A percentile compares a stretch with the other conserved stretches of the same genome.
These are phyloP conservation scores for Myochromella boudieri DNA, from an alignment of 768 basidiomycete genomes.

Conservation along the genomic window DNA sequence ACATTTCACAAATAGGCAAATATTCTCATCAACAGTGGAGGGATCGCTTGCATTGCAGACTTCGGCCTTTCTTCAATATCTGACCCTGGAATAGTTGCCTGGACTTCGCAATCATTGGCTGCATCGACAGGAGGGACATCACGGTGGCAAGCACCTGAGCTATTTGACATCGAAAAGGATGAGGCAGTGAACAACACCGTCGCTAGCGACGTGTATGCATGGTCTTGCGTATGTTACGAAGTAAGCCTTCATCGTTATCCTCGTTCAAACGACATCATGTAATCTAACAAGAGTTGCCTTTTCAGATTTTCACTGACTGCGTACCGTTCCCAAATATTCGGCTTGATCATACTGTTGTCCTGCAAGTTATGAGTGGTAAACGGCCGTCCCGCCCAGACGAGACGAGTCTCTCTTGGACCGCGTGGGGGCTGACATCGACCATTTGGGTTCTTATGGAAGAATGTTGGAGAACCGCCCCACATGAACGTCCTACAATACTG, in stretches of 20 bases:
- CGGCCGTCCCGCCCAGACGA: slow-evolving; percentile 3
- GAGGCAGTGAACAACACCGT: neutral
- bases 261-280: neutral
- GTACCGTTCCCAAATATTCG: slow-evolving; percentile 1
- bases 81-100: neutral
- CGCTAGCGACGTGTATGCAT: neutral
- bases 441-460: slow-evolving; percentile 2
- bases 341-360: neutral
- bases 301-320: slow-evolving; percentile 7
- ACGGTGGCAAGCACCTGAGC: neutral
- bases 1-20: slow-evolving; percentile 6
- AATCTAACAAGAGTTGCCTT: neutral
- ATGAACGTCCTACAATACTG: neutral
- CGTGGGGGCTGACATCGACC: slow-evolving; percentile 2
- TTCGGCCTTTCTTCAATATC: neutral
- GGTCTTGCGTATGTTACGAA: neutral
- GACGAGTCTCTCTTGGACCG: neutral
- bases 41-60: slow-evolving; percentile 5
- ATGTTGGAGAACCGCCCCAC: slow-evolving; percentile 1
- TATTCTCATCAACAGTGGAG: slow-evolving; percentile 7
- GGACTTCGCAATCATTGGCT: neutral
- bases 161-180: neutral
- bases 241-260: neutral
- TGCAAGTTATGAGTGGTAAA: neutral
- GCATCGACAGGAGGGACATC: neutral